Conservation (phyloP, 441 rosid genomes). For the Adansonia gregorii region DNA sequence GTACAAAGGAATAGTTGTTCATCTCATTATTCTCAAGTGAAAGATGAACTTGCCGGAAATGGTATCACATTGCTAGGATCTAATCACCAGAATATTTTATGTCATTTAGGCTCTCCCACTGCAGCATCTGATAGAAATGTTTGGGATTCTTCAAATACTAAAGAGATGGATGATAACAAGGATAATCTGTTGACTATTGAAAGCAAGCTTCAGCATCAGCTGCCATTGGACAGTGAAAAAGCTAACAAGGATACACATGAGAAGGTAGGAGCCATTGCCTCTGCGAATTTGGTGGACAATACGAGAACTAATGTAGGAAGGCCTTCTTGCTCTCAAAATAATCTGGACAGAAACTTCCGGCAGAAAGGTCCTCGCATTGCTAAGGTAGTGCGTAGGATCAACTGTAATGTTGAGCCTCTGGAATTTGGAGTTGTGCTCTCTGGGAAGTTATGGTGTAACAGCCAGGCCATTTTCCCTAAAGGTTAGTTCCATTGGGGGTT, state of each 20-base stretch:
- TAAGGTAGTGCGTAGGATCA: conserved; percentile 96
- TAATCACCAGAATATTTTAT: conserved; percentile 37
- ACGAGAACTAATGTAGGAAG: conserved; percentile 48
- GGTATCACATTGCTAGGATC: conserved; percentile 41
- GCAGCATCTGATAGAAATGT: conserved; percentile 39
- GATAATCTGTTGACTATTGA: conserved; percentile 37
- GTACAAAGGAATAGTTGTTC: conserved; percentile 34
- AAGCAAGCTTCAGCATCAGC: conserved; percentile 33
- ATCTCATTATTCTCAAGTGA: conserved; percentile 41
- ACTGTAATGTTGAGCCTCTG: conserved; percentile 89
- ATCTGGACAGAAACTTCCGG: conserved; percentile 71
- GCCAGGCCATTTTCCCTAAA: conserved; percentile 89
- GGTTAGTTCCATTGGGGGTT: conserved; percentile 47
- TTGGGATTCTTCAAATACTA: conserved; percentile 40
- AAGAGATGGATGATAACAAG: conserved; percentile 33
- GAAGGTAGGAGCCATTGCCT: conserved; percentile 47
- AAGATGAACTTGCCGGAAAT: conserved; percentile 38
- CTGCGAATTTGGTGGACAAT: conserved; percentile 45
- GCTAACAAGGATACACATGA: conserved; percentile 47
- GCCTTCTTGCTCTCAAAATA: conserved; percentile 71
- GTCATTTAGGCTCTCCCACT: conserved; percentile 34
- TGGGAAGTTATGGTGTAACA: conserved; percentile 89
- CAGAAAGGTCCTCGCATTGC: conserved; percentile 99
- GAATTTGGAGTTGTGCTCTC: conserved; percentile 78
- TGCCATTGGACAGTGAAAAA: conserved; percentile 39